Evolutionary conservation across 495 filamentous ascomycete species (phyloP), one percentile per base, ranked within the genome.

Genomic region (Staphylotrichum longicolle): DNA sequence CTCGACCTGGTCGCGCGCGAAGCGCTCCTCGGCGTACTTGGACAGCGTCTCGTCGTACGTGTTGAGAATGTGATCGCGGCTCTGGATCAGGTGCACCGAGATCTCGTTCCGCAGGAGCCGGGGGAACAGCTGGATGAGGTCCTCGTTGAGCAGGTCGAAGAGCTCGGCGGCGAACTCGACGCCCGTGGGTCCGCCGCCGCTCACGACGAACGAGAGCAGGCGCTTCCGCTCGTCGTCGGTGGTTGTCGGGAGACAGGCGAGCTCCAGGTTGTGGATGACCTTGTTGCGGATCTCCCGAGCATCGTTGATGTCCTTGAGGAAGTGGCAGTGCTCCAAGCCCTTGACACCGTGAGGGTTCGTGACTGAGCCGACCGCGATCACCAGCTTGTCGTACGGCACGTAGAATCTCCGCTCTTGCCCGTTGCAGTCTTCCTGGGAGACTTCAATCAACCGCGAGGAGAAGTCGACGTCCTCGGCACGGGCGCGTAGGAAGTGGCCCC

Each of bases 81-180:
- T 93, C 67, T 99, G 95, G 59, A 99, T 95, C 44, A 99, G 80
- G 71, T 99, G 95, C 1, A 99, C 93, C 4, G 95, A 98, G 46
- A 98, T 93, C 72, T 99, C 93, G 67, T 97, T 97, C 47, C 95
- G 84, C 33, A 99, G 78, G 54, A 99, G 87, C 61, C 86, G 85
- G 5, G 95, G 95, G 74, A 96, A 99, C 60, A 86, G 83, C 50
- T 82, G 78, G 46, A 86, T 84, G 30, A 99, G 74, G 71, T 99
- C 95, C 72, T 99, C 95, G 68, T 99, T 99, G 37, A 99, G 80
- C 71, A 99, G 82, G 75, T 99, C 95, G 67, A 86, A 98, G 0
- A 99, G 80, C 71, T 99, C 95, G 3, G 95, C 94, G 3, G 95
- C 95, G 69, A 99, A 99, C 70, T 97, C 93, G 33, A 98, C 94